These are phyloP conservation scores for Neurospora intermedia DNA, from an alignment of 495 filamentous ascomycete genomes.

Conservation along the genomic window DNA sequence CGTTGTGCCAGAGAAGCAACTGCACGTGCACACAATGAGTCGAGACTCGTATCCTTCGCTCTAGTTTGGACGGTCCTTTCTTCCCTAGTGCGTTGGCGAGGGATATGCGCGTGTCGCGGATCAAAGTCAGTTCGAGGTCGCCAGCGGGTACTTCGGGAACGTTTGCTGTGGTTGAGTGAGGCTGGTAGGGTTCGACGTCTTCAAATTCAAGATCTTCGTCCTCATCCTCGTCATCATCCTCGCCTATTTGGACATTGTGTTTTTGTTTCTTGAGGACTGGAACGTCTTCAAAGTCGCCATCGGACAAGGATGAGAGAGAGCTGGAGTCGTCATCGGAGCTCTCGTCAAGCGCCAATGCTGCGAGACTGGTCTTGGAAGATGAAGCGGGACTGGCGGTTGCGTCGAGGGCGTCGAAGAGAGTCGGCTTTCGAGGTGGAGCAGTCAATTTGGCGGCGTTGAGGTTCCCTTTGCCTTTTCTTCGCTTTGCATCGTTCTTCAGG, in stretches of 20 bases:
- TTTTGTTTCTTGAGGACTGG: constrained; percentile 3
- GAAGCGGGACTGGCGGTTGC: constrained; percentile 36
- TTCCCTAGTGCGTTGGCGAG: constrained; percentile 55
- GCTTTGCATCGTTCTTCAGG: constrained; percentile 3
- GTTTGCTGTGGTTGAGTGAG: constrained; percentile 16
- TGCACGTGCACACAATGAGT: constrained; percentile 89
- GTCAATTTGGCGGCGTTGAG: constrained; percentile 6
- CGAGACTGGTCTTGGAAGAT: constrained; percentile 37
- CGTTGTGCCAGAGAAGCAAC: constrained; percentile 78
- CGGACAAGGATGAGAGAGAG: constrained; percentile 52
- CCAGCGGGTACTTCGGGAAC: constrained; percentile 19
- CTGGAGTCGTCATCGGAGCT: constrained; percentile 41
- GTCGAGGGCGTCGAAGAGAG: constrained; percentile 60
- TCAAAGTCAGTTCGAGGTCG: constrained; percentile 70
- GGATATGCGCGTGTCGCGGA: constrained; percentile 43
- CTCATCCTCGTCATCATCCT: constrained; percentile 36
- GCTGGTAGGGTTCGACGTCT: constrained; percentile 50
- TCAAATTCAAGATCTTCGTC: constrained; percentile 81
- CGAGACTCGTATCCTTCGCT: constrained; percentile 61
- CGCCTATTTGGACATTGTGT: not conserved
- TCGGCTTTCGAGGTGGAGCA: constrained; percentile 37
- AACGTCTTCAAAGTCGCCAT: constrained; percentile 60
- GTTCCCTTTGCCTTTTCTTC: not conserved
- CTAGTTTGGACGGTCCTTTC: constrained; percentile 76
- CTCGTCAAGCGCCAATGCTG: constrained; percentile 38